Evolutionary conservation across 495 filamentous ascomycete species (phyloP).

Genomic region (Hypoxylon perforatum): DNA sequence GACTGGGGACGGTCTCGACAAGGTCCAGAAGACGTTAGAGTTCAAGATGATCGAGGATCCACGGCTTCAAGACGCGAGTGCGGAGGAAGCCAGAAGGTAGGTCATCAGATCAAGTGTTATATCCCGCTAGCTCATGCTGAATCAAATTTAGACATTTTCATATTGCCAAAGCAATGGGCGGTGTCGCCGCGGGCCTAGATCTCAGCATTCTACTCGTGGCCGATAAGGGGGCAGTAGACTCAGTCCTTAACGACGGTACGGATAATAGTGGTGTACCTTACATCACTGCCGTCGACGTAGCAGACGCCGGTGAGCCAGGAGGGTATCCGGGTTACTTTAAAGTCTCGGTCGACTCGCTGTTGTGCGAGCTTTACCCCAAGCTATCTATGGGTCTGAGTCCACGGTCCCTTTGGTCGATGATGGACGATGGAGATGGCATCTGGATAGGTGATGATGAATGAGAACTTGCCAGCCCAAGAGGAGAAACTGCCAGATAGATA

Average conservation of each 20-base stretch:
- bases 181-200: too few relatives aligned
- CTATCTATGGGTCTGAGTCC: neutral
- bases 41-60: constrained; percentile 7
- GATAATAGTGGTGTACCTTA: too few relatives aligned
- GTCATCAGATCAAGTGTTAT: neutral
- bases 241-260: too few relatives aligned
- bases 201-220: too few relatives aligned
- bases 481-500: too few relatives aligned
- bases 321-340: constrained; percentile 5
- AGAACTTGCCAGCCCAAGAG: too few relatives aligned
- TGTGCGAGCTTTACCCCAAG: constrained; percentile 1
- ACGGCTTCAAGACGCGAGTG: neutral
- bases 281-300: too few relatives aligned
- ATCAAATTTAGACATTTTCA: neutral
- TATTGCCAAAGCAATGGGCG: too few relatives aligned
- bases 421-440: neutral
- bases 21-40: neutral
- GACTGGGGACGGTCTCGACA: neutral
- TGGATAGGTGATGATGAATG: neutral
- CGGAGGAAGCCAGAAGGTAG: constrained; percentile 2
- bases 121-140: neutral
- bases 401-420: neutral
- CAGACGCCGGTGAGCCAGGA: too few relatives aligned
- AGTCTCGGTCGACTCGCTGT: constrained; percentile 1
- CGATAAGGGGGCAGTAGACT: too few relatives aligned